Base-by-base conservation (phyloP, 1,284 basidiomycete species). In the Cronartium ribicola region DNA sequence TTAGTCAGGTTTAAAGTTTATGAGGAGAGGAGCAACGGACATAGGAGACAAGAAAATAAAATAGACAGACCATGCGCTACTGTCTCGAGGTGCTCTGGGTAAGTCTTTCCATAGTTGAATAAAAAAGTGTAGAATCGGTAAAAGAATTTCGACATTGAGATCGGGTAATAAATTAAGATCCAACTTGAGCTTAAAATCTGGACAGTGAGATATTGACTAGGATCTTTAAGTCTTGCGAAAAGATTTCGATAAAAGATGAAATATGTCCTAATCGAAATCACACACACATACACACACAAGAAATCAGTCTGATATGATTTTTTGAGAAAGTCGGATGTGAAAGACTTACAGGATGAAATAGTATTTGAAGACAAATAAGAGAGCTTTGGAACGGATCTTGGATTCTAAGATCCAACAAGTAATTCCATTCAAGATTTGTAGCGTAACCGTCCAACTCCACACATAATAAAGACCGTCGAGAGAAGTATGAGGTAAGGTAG, bases 381-480 rank as follows among this genome's bases (percentile, higher is more conserved):
- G 79, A 0, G 85, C 84, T 39, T 84, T 79, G 55, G 81, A 83
- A 22, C 85, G 80, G 22, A 86, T 84, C 77, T 85, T 85, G 62
- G 81, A 79, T 62, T 83, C 81, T 48, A 86, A 79, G 76, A 86
- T 85, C 81, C 83, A 85, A 66, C 83, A 81, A 10, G 83, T 84
- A 8, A 84, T 79, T 4, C 81, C 79, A 5, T 82, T 82, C 36
- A 86, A 79, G 1, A 85, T 78, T 60, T 84, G 83, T 36, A 84
- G 84, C 13, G 84, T 85, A 37, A 83, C 80, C 29, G 84, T 82
- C 85, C 85, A 85, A 13, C 84, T 84, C 77, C 83, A 85, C 5
- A 86, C 85, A 80, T 86, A 86, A 4, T 84, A 83, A 41, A 84
- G 83, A 0, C 85, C 85, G 74, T 86, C 85, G 5, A 85, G 76